Base-by-base conservation (phyloP, 2,329 filamentous ascomycete genomes). In the Aspergillus vadensis region DNA sequence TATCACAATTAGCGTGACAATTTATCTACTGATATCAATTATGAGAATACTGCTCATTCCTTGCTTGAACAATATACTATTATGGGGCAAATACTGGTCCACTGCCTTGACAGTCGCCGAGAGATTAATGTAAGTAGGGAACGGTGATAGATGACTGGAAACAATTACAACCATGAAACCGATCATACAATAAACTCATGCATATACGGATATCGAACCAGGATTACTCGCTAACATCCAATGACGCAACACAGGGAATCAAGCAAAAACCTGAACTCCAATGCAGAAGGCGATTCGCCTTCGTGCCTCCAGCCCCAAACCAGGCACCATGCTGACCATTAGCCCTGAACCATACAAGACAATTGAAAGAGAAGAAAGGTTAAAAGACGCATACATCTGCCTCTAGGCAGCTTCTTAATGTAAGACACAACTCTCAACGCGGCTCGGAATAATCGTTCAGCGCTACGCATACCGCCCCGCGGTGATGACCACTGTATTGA, bases 401-500 rank as follows among this genome's bases (percentile, higher is more conserved):
- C 47, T 9, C n/a, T 27, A 50, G 47, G 47, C 47, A 50, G 47
- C 25, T 12, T 10, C n/a, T 7, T 44, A 9, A 17, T 5, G 23
- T 14, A 44, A 19, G 25, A 27, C 25, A 8, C 36, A 12, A 10
- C 4, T 25, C 25, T 55, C 69, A 80, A 27, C 78, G 75, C 59
- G 76, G 77, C 67, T 80, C 79, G 0, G 79, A 81, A 74, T 92
- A 92, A 73, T 97, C 93, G 74, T 97, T 97, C 65, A 97, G 81
- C 14, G 93, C 93, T 39, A 97, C 93, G 72, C 93, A 97, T 0
- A 97, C 92, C 4, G 92, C 91, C 47, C 93, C 93, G 38, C 93
- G 85, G 74, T 97, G 93, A 73, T 97, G 93, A 6, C 93, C 93
- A 73, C 96, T 97, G 75, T 97, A 97, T 80, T 97, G 93, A 50